Evolutionary conservation across 2,329 filamentous ascomycete genomes (phyloP).

Genomic region (Arachnopeziza araneosa): DNA sequence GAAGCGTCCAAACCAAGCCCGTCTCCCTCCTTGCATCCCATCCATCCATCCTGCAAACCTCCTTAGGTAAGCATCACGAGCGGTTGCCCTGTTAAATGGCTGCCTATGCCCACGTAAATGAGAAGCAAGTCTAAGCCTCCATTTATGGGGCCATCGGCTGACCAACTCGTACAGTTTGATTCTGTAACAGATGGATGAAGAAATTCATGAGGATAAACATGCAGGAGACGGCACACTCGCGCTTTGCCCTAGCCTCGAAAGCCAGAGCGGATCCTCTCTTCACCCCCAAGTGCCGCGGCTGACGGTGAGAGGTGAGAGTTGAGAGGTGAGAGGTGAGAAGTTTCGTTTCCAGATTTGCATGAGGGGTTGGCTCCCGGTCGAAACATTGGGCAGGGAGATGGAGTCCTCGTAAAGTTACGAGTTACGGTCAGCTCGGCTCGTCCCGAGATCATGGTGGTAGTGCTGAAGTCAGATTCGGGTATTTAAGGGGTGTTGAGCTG

Average conservation of each 20-base stretch:
- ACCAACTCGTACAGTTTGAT: neutral
- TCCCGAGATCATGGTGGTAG: neutral
- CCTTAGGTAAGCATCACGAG: neutral
- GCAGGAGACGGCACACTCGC: neutral
- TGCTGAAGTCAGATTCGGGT: neutral
- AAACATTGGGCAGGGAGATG: neutral
- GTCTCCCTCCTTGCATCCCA: too few relatives aligned
- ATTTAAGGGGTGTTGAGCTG: neutral
- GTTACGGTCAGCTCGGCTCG: neutral
- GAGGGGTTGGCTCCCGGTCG: too few relatives aligned
- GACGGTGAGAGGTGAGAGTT: neutral
- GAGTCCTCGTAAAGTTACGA: neutral
- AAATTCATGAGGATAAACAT: neutral
- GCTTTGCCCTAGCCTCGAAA: neutral
- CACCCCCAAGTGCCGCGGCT: neutral
- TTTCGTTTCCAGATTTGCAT: too few relatives aligned
- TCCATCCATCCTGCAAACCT: too few relatives aligned
- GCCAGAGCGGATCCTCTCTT: neutral
- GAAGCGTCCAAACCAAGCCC: neutral
- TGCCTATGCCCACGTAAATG: neutral
- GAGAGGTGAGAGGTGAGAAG: too few relatives aligned
- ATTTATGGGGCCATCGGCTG: neutral
- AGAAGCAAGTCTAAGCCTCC: neutral
- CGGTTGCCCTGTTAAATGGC: neutral
- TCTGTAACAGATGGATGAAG: neutral